Evolutionary conservation across 225 moss, liverwort and hornwort species (phyloP), one percentile per base, ranked within the genome.

Genomic region (Pseudoscleropodium purum): DNA sequence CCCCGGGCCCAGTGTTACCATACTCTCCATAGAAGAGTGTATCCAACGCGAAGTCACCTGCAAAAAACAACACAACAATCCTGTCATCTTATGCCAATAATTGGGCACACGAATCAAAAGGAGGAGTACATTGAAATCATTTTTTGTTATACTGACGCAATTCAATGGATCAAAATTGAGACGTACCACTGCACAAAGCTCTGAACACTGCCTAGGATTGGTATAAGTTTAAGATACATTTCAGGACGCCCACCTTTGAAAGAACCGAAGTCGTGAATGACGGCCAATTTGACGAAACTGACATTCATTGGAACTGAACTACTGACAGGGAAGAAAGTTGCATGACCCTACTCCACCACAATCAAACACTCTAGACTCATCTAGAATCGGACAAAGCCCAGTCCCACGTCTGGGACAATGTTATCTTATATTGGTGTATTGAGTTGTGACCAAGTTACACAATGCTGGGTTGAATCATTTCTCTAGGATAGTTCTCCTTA

Each of bases 1-100:
- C 94, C 61, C 96, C 96, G 47, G 96, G 95, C 59, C 97, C 97
- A 52, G 57, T 90, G 66, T 95, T 94, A 5, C 21, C 85, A 68
- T 90, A 92, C 66, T 97, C 97, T 31, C 94, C 97, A 10, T 93
- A 96, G 57, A 93, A 90, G 62, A 97, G 90, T 8, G 95, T 93
- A 75, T 86, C 88, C 61, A 96, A 91, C 5, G 95, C 96, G 43
- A 96, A 96, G n/a, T 90, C 92, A 76, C 92, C 94, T 94, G 81
- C 34, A 54, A 57, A 8, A 82, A 52, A 80, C 24, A 47, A 29
- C 27, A 27, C 41, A 61, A 85, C 29, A 70, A 66, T 12, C 47
- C 45, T 73, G 72, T 74, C 92, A 74, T 73, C 24, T 52, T 29
- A 10, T 41, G 60, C 81, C 60, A 82, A 82, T 82, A 70, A 80